phyloP scores from a whole-genome alignment of 2,329 filamentous ascomycete genomes.

The Cryphonectria japonica region DNA sequence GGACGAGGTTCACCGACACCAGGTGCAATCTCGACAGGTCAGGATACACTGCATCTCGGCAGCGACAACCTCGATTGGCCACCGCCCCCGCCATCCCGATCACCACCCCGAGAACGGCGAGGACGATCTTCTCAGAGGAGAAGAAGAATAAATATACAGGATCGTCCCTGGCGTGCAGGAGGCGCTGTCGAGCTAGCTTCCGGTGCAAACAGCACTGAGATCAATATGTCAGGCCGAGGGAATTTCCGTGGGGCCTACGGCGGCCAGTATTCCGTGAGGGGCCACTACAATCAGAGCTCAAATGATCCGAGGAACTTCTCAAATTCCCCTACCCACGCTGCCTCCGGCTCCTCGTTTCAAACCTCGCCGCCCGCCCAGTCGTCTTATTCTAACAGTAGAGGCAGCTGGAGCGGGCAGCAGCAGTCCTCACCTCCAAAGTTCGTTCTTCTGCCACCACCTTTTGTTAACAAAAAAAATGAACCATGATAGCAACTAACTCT shows the following conservation, averaged over 20 bases:
- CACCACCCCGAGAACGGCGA: slow-evolving; percentile 22
- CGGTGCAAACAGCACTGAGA: slow-evolving; percentile 54
- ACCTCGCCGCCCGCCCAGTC: slow-evolving; percentile 49
- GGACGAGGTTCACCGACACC: slow-evolving; percentile 33
- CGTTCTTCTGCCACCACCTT: slow-evolving; percentile 33
- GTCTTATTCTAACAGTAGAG: slow-evolving; percentile 45
- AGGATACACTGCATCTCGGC: slow-evolving; percentile 29
- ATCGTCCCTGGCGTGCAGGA: slow-evolving; percentile 1
- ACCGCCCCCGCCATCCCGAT: slow-evolving; percentile 20
- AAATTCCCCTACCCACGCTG: slow-evolving; percentile 47
- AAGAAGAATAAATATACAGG: slow-evolving; percentile 39
- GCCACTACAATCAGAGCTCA: slow-evolving; percentile 38
- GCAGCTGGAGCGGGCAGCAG: slow-evolving; percentile 43
- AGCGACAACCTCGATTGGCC: slow-evolving; percentile 16
- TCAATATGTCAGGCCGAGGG: slow-evolving; percentile 52
- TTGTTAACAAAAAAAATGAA: not conserved
- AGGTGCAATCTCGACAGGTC: slow-evolving; percentile 32
- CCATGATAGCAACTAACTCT: slow-evolving; percentile 34
- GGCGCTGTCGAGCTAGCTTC: slow-evolving; percentile 44
- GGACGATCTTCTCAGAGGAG: slow-evolving; percentile 31
- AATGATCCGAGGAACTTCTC: slow-evolving; percentile 44
- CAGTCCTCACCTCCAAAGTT: slow-evolving; percentile 48
- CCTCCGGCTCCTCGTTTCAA: slow-evolving; percentile 48
- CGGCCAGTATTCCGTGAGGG: slow-evolving; percentile 42
- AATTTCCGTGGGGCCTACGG: slow-evolving; percentile 49